Evolutionary conservation across 352 stramenopile genomes (phyloP), one percentile per base, ranked within the genome.

Genomic region (Thraustochytrium striatum): DNA sequence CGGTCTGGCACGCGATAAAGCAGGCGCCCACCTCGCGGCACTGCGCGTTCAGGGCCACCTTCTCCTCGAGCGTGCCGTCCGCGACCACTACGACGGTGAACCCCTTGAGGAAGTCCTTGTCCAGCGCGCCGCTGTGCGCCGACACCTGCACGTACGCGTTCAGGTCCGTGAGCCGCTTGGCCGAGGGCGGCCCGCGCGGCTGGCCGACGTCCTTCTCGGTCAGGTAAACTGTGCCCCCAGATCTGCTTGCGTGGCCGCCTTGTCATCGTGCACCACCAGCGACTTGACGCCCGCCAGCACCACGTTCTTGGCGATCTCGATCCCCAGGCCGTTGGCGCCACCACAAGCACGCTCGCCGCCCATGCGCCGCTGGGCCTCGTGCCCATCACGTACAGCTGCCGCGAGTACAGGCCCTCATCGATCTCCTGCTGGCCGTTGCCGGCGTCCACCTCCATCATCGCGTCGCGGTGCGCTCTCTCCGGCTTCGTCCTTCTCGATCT

Each of bases 351-450:
- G n/a, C n/a, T n/a, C n/a, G 0, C 96, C 96, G 80, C 94, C 94
- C 96, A 99, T 98, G 53, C 93, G 90, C 78, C 92, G 86, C 88
- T 99, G 96, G 16, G 96, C 96, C 82, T 99, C 97, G 84, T 97
- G 95, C 97, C 97, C 93, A 99, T 98, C 30, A 99, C 97, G 82
- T 99, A 99, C 7, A 99, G 89, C 88, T 99, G 96, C 43, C 92
- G 89, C 82, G 89, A 95, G 85, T 96, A 95, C 5, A 96, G 86
- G 33, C 72, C 72, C 32, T 85, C 69, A 52, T 85, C 82, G 70
- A 85, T 80, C 11, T 35, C 78, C 11, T 82, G 28, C 19, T 5
- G 9, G 21, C 16, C 43, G 2, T 25, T 32, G 21, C 7, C 57
- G 30, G 3, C 41, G 28, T 7, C 36, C 21, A 57, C 25, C 32